Evolutionary conservation across 768 basidiomycete genomes (phyloP), one percentile per base, ranked within the genome.

Genomic region (Pholiota microspora): DNA sequence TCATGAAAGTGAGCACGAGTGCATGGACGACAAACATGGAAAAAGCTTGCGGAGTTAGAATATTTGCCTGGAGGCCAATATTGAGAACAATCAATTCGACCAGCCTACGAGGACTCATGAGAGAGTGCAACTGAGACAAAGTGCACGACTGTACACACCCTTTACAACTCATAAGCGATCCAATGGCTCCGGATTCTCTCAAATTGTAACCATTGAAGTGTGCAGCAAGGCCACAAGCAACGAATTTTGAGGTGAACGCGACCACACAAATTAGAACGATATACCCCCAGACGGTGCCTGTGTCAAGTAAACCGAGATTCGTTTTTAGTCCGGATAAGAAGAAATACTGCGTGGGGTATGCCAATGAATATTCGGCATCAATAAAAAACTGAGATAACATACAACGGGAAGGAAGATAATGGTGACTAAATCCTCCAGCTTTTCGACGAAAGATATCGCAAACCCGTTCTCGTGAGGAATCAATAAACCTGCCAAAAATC

Each of bases 11-110:
- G 42, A 93, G 74, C 46, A 92, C 71, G 36, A 92, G 71, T 3
- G 88, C 85, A 45, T 85, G 83, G 45, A 94, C 73, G 56, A 95
- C 92, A 59, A 95, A 92, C 89, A 94, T 94, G 0, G 91, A 89
- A 75, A 95, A 93, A 9, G 88, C 81, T 23, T 82, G 79, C 0
- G 75, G 69, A 63, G 83, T 76, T 44, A 89, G 75, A 52, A 90
- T 84, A 10, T 71, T 71, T 2, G 90, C 90, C 56, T 76, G 68
- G 7, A 91, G 76, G 47, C 94, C 94, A 58, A 95, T 85, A 65
- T 97, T 97, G 64, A 95, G 81, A 7, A 94, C 93, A 59, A 97
- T 94, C 25, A 95, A 82, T 67, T 95, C 93, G 23, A 94, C 92
- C 18, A 85, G 73, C 29, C 84, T 85, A 55, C 23, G 24, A 13